Evolutionary conservation across 225 moss, liverwort and hornwort genomes (phyloP), one percentile per base, ranked within the genome.

Genomic region (Marchantia paleacea): DNA sequence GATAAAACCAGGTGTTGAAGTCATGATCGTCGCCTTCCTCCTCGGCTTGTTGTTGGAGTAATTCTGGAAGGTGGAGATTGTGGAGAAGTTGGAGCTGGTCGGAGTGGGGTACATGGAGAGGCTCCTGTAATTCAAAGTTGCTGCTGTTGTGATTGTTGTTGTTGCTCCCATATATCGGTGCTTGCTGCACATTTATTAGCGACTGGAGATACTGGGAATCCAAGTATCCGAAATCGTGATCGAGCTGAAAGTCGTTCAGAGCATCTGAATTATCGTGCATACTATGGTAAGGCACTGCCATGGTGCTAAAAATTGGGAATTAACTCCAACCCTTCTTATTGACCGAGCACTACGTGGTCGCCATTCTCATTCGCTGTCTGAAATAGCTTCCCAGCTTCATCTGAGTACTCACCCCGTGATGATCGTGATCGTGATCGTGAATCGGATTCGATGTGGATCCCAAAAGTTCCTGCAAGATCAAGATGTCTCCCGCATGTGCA

Each of bases 271-370:
- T 68, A 6, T 68, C 68, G 6, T 68, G 68, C 24, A 68, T 24
- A 68, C 29, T 68, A 12, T 68, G 68, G 30, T 68, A 68, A 68
- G 68, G 68, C 28, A 68, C 30, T 68, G 30, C 30, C 68, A 68
- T 31, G 30, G 28, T 68, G 68, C 12, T 68, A 31, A 10, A 68
- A 10, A 68, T 29, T 30, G 15, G 68, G 68, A 31, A 28, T 31
- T 25, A 31, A 28, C 9, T 12, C 68, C 68, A 62, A n/a, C 62
- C 62, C 39, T 39, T n/a, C 22, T 7, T 24, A 62, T 8, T n/a
- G n/a, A 19, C 22, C n/a, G 8, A 3, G n/a, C 62, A 62, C 61
- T 61, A 18, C 7, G 22, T 61, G 19, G 0, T 61, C 15, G 61
- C 61, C 61, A 61, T 61, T 6, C 19, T 61, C 19, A 61, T 20